Percentiles rank a stretch among this genome's conserved stretches.
Conservation (phyloP, 1,139 yeast genomes). For the Taphrina pruni region DNA sequence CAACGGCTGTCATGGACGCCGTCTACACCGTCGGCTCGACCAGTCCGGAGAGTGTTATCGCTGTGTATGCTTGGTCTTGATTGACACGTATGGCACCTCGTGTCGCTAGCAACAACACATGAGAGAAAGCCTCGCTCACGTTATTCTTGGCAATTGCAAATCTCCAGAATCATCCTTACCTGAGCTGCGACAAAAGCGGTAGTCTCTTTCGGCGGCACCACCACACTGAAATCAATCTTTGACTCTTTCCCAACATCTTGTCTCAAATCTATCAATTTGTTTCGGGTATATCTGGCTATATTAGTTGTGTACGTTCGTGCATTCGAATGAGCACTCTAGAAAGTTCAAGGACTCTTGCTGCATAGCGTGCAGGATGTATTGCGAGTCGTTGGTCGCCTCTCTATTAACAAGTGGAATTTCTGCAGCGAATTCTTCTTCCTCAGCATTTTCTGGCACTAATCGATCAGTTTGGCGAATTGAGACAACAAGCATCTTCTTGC, state of each 20-base stretch:
- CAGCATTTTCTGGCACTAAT: not conserved
- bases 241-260: not conserved
- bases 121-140: slow-evolving; percentile 41
- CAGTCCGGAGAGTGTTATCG: slow-evolving; percentile 24
- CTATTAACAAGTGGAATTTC: not conserved
- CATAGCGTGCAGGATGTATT: slow-evolving; percentile 13
- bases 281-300: slow-evolving; percentile 3
- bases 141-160: not conserved
- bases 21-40: not conserved
- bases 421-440: not conserved
- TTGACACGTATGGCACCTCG: slow-evolving; percentile 42
- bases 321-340: slow-evolving; percentile 3
- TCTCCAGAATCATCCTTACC: not conserved
- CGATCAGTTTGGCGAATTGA: no score
- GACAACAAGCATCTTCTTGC: not conserved
- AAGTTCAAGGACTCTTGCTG: slow-evolving; percentile 33
- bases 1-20: not conserved
- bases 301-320: not conserved
- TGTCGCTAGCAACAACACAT: slow-evolving; percentile 43
- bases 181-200: slow-evolving; percentile 43
- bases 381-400: slow-evolving; percentile 19
- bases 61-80: slow-evolving; percentile 32
- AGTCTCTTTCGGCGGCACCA: slow-evolving; percentile 39
- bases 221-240: slow-evolving; percentile 32
- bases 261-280: not conserved